A percentile compares a stretch with the other conserved stretches of the same genome.
Conservation (phyloP, 495 filamentous ascomycete genomes). For the Lepidopterella palustris region DNA sequence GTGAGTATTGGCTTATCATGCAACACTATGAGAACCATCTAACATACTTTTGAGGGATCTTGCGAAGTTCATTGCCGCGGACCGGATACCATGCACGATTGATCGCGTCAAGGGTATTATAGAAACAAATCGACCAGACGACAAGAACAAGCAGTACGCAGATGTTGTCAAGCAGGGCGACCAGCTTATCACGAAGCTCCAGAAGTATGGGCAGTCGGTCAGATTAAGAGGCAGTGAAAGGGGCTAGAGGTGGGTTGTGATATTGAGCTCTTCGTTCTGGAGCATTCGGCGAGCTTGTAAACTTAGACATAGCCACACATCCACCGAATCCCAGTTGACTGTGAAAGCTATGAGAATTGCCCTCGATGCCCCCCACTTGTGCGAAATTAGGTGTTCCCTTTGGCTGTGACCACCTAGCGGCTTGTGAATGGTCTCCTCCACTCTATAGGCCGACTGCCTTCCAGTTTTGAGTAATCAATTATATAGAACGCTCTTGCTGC, state of each 20-base stretch:
- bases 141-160: slow-evolving; percentile 98
- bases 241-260: slow-evolving; percentile 36
- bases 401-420: no score
- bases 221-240: slow-evolving; percentile 90
- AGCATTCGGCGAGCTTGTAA: slow-evolving; percentile 1
- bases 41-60: slow-evolving; percentile 61
- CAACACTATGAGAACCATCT: slow-evolving; percentile 8
- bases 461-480: no score
- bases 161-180: slow-evolving; percentile 97
- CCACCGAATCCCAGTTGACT: background rate
- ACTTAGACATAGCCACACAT: background rate
- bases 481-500: no score
- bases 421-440: no score
- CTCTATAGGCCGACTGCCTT: no score
- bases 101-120: slow-evolving; percentile 97
- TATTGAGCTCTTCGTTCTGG: background rate
- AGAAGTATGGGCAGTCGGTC: slow-evolving; percentile 97
- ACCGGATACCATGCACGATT: slow-evolving; percentile 91
- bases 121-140: slow-evolving; percentile 93
- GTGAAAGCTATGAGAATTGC: no score
- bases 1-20: slow-evolving; percentile 43
- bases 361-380: no score
- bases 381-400: no score
- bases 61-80: slow-evolving; percentile 92
- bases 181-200: slow-evolving; percentile 93